A percentile compares a stretch with the other conserved stretches of the same genome.
Evolutionary conservation across 169 alveolate species (phyloP).

Genomic region (Toxoplasma gondii): DNA sequence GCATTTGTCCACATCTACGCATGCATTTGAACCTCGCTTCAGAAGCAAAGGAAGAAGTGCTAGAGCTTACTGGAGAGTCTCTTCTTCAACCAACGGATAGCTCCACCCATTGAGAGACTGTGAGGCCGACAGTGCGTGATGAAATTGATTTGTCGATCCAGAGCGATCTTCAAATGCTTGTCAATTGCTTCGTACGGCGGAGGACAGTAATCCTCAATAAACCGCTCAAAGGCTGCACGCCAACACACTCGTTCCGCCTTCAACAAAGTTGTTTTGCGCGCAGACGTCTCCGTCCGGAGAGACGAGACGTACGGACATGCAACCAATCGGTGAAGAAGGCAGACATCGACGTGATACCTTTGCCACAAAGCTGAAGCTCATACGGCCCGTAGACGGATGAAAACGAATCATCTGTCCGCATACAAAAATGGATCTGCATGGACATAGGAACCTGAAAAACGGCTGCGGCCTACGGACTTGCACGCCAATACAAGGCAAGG

Average conservation of each 20-base stretch:
- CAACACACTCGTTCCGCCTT: not conserved
- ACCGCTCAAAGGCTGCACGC: slow-evolving; percentile 52
- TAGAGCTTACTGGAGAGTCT: slow-evolving; percentile 19
- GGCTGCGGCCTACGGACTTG: too few relatives aligned
- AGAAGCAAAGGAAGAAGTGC: not conserved
- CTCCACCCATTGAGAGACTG: slow-evolving; percentile 57
- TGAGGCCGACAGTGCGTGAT: slow-evolving; percentile 60
- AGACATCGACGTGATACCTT: too few relatives aligned
- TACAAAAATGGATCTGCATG: too few relatives aligned
- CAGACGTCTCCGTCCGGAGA: not conserved
- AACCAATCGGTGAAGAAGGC: too few relatives aligned
- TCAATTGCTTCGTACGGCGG: slow-evolving; percentile 49
- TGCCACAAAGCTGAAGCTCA: too few relatives aligned
- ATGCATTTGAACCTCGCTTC: not conserved
- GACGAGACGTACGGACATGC: not conserved
- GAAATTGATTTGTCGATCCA: slow-evolving; percentile 52
- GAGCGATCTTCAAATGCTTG: slow-evolving; percentile 39
- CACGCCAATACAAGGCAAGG: too few relatives aligned
- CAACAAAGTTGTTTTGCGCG: not conserved
- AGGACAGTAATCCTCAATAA: slow-evolving; percentile 52
- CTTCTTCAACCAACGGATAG: slow-evolving; percentile 52
- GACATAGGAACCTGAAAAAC: too few relatives aligned
- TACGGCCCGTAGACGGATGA: too few relatives aligned
- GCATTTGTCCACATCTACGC: not conserved
- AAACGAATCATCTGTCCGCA: too few relatives aligned